Conservation (phyloP, 108 stramenopile species). For the Nannochloropsis salina region DNA sequence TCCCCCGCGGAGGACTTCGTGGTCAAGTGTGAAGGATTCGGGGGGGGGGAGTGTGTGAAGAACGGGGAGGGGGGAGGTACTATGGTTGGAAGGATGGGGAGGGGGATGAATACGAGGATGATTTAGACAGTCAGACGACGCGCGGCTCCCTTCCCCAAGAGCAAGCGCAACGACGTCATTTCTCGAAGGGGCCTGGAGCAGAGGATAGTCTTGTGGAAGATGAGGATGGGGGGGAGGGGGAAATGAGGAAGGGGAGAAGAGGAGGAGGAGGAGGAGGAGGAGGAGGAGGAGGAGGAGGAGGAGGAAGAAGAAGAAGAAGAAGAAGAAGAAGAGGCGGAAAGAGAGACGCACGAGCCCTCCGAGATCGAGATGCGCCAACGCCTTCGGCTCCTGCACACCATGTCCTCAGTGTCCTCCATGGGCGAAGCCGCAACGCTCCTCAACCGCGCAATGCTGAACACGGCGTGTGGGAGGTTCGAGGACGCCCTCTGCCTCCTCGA, state of each 20-base stretch:
- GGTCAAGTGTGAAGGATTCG: no score
- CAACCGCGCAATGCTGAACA: neutral
- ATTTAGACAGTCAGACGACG: neutral
- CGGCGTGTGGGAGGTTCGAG: neutral
- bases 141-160: neutral
- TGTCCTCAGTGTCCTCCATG: neutral
- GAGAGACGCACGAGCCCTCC: neutral
- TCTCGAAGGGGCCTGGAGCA: no score
- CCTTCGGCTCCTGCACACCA: neutral
- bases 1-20: no score
- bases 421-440: neutral
- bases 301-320: neutral
- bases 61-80: neutral
- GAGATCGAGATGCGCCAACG: neutral
- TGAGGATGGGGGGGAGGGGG: no score
- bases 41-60: neutral
- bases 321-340: neutral
- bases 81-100: neutral
- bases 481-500: neutral
- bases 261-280: neutral
- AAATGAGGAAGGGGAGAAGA: no score
- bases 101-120: neutral
- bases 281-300: neutral
- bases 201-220: neutral
- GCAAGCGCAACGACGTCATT: neutral